These are phyloP conservation scores for Trichosporon inkin DNA, from an alignment of 1,284 basidiomycete genomes.

Conservation along the genomic window DNA sequence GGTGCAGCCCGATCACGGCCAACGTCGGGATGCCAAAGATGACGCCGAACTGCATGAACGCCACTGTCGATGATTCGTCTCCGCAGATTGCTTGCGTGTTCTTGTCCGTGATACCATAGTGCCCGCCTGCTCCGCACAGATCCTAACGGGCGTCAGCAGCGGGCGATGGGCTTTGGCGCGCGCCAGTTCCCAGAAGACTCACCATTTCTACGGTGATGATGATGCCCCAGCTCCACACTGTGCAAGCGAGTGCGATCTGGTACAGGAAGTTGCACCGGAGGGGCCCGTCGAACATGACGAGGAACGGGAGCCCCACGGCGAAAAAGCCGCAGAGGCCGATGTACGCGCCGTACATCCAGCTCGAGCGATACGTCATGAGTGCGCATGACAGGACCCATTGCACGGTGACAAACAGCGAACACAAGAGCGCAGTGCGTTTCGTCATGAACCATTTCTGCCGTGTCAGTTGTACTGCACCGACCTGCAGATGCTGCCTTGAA, in stretches of 20 bases:
- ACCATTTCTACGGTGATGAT: slow-evolving; percentile 41
- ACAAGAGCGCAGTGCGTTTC: slow-evolving; percentile 19
- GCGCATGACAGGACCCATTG: slow-evolving; percentile 39
- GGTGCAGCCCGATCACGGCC: slow-evolving; percentile 68
- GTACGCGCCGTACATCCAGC: slow-evolving; percentile 35
- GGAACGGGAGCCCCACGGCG: slow-evolving; percentile 37
- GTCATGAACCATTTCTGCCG: slow-evolving; percentile 28
- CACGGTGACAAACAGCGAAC: slow-evolving; percentile 38
- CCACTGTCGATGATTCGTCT: neutral
- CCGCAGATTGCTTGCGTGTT: neutral
- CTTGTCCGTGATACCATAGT: neutral
- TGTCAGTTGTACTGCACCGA: neutral
- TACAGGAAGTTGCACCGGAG: slow-evolving; percentile 26
- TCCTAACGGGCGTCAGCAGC: neutral
- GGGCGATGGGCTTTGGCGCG: too few relatives aligned
- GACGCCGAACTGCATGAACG: neutral
- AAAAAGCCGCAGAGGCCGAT: slow-evolving; percentile 39
- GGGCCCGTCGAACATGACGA: slow-evolving; percentile 37
- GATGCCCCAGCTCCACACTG: slow-evolving; percentile 41
- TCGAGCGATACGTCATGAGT: slow-evolving; percentile 22
- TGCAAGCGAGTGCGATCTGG: slow-evolving; percentile 39
- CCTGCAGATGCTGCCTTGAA: too few relatives aligned
- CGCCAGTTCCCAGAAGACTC: neutral
- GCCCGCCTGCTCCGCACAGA: neutral
- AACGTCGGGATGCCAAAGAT: slow-evolving; percentile 63